These are phyloP conservation scores for barrel medic (Medicago truncatula) DNA, from an alignment of 306 rosid genomes.

Conservation along the genomic window DNA sequence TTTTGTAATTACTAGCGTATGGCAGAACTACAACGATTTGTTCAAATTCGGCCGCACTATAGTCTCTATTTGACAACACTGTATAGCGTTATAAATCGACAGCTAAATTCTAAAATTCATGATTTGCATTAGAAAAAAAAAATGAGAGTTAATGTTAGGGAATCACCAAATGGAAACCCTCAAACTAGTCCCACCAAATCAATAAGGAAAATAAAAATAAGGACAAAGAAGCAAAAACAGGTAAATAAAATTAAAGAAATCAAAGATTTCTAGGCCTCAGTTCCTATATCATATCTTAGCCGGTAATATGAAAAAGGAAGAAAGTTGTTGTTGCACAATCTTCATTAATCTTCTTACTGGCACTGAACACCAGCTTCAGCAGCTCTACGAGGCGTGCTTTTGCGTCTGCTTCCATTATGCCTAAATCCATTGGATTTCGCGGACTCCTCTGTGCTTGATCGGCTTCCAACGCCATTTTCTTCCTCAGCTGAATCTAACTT, in stretches of 20 bases:
- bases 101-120: constrained; percentile 58
- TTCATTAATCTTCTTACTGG: constrained; percentile 56
- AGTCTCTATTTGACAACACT: too few species aligned
- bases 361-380: constrained; percentile 96
- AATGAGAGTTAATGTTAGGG: constrained; percentile 44
- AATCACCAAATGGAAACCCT: constrained; percentile 51
- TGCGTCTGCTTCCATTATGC: constrained; percentile 85
- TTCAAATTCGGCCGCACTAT: too few species aligned
- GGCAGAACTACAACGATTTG: too few species aligned
- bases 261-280: constrained; percentile 56
- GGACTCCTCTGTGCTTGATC: constrained; percentile 51
- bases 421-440: constrained; percentile 71
- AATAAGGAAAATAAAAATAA: constrained; percentile 44
- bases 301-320: constrained; percentile 48
- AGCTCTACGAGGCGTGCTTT: constrained; percentile 84
- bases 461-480: constrained; percentile 53
- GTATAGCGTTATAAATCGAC: constrained; percentile 48
- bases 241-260: constrained; percentile 45
- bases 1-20: too few species aligned
- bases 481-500: constrained; percentile 51
- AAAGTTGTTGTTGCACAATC: constrained; percentile 42
- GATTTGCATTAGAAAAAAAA: constrained; percentile 45
- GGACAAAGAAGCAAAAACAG: constrained; percentile 48
- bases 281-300: constrained; percentile 46
- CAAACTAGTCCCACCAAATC: constrained; percentile 28